Conservation (phyloP, 2,329 filamentous ascomycete species). For the Dactylellina sp. region DNA sequence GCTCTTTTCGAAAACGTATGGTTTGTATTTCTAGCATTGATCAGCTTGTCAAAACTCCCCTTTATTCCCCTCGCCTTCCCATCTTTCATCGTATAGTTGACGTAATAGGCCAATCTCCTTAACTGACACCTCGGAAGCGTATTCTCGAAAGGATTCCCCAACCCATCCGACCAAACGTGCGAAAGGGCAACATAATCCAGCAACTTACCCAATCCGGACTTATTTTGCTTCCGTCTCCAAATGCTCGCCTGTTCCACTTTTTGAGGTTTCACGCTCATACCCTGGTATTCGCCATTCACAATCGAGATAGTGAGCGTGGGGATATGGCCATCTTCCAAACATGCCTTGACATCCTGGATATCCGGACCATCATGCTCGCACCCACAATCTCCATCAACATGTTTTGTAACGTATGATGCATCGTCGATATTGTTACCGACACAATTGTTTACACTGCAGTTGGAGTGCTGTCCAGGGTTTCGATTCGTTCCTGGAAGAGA, state of each 20-base stretch:
- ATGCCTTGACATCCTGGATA: slow-evolving; percentile 51
- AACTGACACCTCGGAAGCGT: slow-evolving; percentile 57
- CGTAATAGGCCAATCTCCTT: slow-evolving; percentile 43
- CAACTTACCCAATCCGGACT: slow-evolving; percentile 43
- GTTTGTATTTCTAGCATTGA: slow-evolving; percentile 27
- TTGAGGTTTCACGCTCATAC: slow-evolving; percentile 43
- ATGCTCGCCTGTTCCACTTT: slow-evolving; percentile 39
- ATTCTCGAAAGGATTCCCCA: slow-evolving; percentile 57
- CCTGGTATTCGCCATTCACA: slow-evolving; percentile 38
- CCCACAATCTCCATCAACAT: slow-evolving; percentile 29
- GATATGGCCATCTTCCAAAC: slow-evolving; percentile 41
- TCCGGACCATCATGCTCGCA: slow-evolving; percentile 49
- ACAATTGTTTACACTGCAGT: slow-evolving; percentile 28
- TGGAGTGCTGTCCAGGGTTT: slow-evolving; percentile 27
- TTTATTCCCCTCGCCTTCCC: slow-evolving; percentile 32
- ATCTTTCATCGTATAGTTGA: slow-evolving; percentile 48
- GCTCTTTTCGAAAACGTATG: slow-evolving; percentile 33
- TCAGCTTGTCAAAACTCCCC: slow-evolving; percentile 25
- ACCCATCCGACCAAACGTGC: slow-evolving; percentile 58
- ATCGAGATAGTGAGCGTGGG: slow-evolving; percentile 42
- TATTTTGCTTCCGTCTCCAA: slow-evolving; percentile 36
- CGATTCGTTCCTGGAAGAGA: slow-evolving; percentile 43
- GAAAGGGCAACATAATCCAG: slow-evolving; percentile 58
- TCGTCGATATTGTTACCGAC: slow-evolving; percentile 55
- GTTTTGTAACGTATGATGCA: slow-evolving; percentile 44